Base-by-base conservation (phyloP, 2,329 filamentous ascomycete genomes). In the Waltergamsia citrina region DNA sequence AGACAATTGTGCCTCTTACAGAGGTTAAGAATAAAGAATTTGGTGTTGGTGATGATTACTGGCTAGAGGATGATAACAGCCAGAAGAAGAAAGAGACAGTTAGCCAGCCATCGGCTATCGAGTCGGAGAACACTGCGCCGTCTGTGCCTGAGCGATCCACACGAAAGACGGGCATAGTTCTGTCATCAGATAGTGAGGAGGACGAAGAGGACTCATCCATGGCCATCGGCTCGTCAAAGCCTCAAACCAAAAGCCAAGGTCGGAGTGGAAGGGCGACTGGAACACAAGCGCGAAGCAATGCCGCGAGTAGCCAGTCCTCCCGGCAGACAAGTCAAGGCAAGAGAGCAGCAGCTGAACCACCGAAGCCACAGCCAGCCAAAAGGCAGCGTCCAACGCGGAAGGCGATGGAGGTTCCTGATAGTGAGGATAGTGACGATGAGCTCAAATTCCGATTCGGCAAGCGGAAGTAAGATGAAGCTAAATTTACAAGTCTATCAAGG, bases 31-130 rank as follows among this genome's bases (percentile, higher is more conserved):
- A 69, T 32, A 85, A 84, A 45, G 74, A 76, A 24, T 82, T 80
- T 48, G 83, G 83, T 3, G 71, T 87, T 18, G 81, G 81, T 1
- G 81, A 87, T 33, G 73, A 81, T 29, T 85, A 87, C 57, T 90
- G 84, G 78, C 65, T 83, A 2, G 71, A 81, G 38, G 67, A 71
- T 39, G 60, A 66, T 38, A 44, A 42, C 18, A 51, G 36, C 22
- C 51, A 55, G 34, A 48, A 36, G 9, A 57, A 44, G 33, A 54
- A 45, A 35, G 53, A 50, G 33, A 41, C 44, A 34, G 44, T 35
- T 38, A 51, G 42, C 20, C 43, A 51, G 32, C 34, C 43, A n/a
- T 39, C 49, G 5, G 41, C 12, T 37, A 44, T 26, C 47, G 41
- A 43, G 9, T 36, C 41, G 2, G 42, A 44, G 10, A 29, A 22